Percentiles rank a stretch among this genome's conserved stretches.
Conservation (phyloP, 2,329 filamentous ascomycete species). For the Blumeriella jaapii region DNA sequence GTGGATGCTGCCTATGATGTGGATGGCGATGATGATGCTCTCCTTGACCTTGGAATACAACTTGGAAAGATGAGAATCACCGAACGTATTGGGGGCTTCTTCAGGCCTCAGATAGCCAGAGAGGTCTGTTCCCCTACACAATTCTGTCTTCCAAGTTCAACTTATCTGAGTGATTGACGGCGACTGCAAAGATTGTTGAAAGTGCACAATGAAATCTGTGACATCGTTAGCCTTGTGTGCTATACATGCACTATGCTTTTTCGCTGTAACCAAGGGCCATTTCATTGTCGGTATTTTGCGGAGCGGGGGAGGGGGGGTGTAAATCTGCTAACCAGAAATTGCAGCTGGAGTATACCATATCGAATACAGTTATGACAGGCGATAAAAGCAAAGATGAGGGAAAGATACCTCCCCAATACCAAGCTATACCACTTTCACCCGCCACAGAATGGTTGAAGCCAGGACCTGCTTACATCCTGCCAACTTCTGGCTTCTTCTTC, state of each 20-base stretch:
- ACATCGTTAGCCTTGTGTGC: too few species aligned
- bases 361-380: constrained; percentile 12
- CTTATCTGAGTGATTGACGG: not conserved
- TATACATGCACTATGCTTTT: too few species aligned
- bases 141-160: not conserved
- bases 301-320: too few species aligned
- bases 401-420: constrained; percentile 10
- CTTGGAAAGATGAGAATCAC: constrained; percentile 64
- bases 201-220: too few species aligned
- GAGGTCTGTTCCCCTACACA: constrained; percentile 16
- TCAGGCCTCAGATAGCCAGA: constrained; percentile 57
- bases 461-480: constrained; percentile 35
- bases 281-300: too few species aligned
- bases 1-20: constrained; percentile 59
- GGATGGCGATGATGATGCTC: constrained; percentile 50
- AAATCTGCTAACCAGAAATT: constrained; percentile 2
- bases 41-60: constrained; percentile 60
- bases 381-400: constrained; percentile 10
- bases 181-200: not conserved
- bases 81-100: constrained; percentile 62
- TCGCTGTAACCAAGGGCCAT: too few species aligned
- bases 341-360: constrained; percentile 16
- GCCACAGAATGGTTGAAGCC: constrained; percentile 48
- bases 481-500: constrained; percentile 43
- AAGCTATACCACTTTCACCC: constrained; percentile 15